Evolutionary conservation across 305 asterid species (phyloP), one percentile per base, ranked within the genome.

Genomic region (Rubia peregrina): DNA sequence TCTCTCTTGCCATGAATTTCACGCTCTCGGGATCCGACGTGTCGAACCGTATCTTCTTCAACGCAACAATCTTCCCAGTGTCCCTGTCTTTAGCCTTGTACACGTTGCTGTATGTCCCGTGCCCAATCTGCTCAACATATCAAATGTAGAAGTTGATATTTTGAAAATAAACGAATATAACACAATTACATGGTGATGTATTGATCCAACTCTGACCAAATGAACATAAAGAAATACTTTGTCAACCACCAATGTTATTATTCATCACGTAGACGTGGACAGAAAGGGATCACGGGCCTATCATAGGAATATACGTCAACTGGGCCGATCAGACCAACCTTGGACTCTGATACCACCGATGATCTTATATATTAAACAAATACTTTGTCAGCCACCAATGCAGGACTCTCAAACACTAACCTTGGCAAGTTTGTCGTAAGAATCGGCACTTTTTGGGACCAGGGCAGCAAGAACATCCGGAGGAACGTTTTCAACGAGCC

Each of bases 31-130:
- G 88, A 65, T 90, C 96, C 11, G 95, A 87, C 59, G 97, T 90
- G 70, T 90, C 96, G 3, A 89, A 89, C 2, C 96, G 89, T 53
- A 90, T 88, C 70, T 90, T 90, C 79, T 90, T 90, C 46, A 90
- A 62, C 11, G 97, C 96, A 7, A 89, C 90, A 41, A 86, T 85
- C 72, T 87, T 83, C 53, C 95, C 88, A 0, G 77, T 89, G 0
- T 70, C 57, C 76, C 85, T 90, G 38, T 89, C 91, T 64, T 77
- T 76, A 16, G 96, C 96, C 77, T 89, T 91, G 56, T 91, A 91
- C 74, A 91, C 97, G 75, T 88, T 89, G 79, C 97, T 91, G 73
- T 89, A 91, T 30, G 96, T 91, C 68, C 96, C 96, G 10, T 84
- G 88, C 11, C 97, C 97, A 26, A 87, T 76, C 97, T 91, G 85